Percentiles rank a stretch among this genome's conserved stretches.
Evolutionary conservation across 202 grass and related monocot genomes (phyloP).

Genomic region (Cymbopogon flexuosus): DNA sequence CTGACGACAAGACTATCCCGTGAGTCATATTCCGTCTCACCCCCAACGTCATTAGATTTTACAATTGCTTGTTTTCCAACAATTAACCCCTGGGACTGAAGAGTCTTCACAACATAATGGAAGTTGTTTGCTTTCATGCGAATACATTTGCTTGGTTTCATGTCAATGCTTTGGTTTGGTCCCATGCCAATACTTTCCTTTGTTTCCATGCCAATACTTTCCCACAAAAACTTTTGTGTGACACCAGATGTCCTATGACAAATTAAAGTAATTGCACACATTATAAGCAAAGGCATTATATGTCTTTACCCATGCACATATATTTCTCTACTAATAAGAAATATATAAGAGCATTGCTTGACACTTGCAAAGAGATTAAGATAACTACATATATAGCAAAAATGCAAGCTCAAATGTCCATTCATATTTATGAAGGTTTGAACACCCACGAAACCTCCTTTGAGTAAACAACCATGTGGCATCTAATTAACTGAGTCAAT

Average conservation of each 20-base stretch:
- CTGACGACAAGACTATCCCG: conserved; percentile 49
- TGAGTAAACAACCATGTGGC: neutral
- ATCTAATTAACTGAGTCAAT: neutral
- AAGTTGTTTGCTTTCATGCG: conserved; percentile 77
- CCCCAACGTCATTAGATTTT: conserved; percentile 56
- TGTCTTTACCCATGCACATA: neutral
- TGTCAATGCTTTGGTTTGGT: conserved; percentile 29
- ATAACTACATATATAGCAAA: neutral
- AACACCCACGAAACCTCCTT: neutral
- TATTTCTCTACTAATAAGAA: neutral
- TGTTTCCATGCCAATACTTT: conserved; percentile 52
- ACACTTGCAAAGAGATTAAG: neutral
- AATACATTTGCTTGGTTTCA: conserved; percentile 6
- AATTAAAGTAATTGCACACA: neutral
- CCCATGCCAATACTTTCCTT: conserved; percentile 60
- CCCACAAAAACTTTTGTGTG: conserved; percentile 62
- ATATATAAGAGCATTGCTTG: neutral
- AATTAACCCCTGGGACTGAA: conserved; percentile 62
- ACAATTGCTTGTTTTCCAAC: conserved; percentile 65
- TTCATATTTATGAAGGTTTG: neutral
- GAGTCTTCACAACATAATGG: conserved; percentile 68
- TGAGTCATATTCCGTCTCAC: conserved; percentile 30
- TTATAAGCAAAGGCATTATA: neutral
- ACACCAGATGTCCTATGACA: conserved; percentile 65
- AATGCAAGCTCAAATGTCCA: neutral